Percentiles rank a stretch among this genome's conserved stretches.
phyloP scores from a whole-genome alignment of 495 filamentous ascomycete genomes.

The Neurospora pannonica region DNA sequence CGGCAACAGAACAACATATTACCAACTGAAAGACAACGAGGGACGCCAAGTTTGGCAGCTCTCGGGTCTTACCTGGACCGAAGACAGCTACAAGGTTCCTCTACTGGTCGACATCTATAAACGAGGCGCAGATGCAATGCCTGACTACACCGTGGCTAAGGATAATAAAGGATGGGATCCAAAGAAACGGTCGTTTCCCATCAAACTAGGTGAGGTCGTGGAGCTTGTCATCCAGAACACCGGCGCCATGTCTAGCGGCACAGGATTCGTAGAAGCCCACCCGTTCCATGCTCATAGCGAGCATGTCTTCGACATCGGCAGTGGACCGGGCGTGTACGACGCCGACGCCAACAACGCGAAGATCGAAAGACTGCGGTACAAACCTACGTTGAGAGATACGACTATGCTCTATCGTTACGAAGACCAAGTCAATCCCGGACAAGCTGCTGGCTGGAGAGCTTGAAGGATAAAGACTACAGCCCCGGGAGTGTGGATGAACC shows the following conservation, averaged over 20 bases:
- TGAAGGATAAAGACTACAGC: slow-evolving; percentile 44
- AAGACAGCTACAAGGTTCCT: slow-evolving; percentile 29
- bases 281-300: slow-evolving; percentile 53
- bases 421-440: slow-evolving; percentile 21
- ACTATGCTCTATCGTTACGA: slow-evolving; percentile 45
- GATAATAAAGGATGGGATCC: slow-evolving; percentile 46
- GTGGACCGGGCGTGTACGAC: slow-evolving; percentile 47
- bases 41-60: slow-evolving; percentile 16
- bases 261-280: slow-evolving; percentile 45
- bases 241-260: slow-evolving; percentile 19
- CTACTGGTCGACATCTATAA: slow-evolving; percentile 50
- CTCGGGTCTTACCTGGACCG: slow-evolving; percentile 36
- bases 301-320: slow-evolving; percentile 51
- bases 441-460: slow-evolving; percentile 46
- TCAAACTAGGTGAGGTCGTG: slow-evolving; percentile 49
- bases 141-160: slow-evolving; percentile 33
- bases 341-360: slow-evolving; percentile 40
- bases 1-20: slow-evolving; percentile 37
- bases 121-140: slow-evolving; percentile 27
- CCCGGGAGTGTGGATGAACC: slow-evolving; percentile 54
- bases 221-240: slow-evolving; percentile 52
- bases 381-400: slow-evolving; percentile 44
- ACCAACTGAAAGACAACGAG: slow-evolving; percentile 16
- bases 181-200: slow-evolving; percentile 38
- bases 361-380: slow-evolving; percentile 24